Conservation (phyloP, 1,139 yeast species). For the Taphrina pruni region DNA sequence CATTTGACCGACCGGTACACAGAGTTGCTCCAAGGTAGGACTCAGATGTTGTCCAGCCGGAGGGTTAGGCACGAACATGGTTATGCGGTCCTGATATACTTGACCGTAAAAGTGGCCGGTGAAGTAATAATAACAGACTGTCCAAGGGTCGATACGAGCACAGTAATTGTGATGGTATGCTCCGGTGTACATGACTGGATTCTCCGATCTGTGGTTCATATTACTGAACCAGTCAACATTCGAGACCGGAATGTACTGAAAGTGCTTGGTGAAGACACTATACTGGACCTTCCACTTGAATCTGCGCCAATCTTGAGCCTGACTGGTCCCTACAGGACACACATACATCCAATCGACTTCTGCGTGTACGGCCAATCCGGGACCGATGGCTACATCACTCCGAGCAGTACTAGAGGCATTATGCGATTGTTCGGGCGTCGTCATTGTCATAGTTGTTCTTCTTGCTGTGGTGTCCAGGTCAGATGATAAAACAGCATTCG, state of each 20-base stretch:
- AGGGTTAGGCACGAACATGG: neutral
- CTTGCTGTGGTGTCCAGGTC: no score
- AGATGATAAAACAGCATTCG: no score
- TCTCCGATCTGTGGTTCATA: neutral
- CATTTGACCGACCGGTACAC: neutral
- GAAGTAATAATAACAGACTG: neutral
- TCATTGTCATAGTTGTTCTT: no score
- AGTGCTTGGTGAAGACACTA: neutral
- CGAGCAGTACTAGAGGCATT: no score
- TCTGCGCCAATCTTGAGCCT: neutral
- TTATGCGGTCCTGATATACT: constrained; percentile 11
- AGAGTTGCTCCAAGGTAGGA: neutral
- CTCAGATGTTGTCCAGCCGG: neutral
- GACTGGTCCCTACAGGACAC: neutral
- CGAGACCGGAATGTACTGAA: neutral
- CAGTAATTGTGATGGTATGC: neutral
- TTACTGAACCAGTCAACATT: neutral
- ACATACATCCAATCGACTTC: neutral
- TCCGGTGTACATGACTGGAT: neutral
- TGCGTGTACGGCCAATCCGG: neutral
- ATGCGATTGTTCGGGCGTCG: no score
- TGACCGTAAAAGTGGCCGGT: constrained; percentile 3
- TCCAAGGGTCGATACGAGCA: neutral
- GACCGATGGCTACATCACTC: neutral
- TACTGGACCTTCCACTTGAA: neutral